Evolutionary conservation across 257 asterid genomes (phyloP).

Genomic region (Lavandula angustifolia): DNA sequence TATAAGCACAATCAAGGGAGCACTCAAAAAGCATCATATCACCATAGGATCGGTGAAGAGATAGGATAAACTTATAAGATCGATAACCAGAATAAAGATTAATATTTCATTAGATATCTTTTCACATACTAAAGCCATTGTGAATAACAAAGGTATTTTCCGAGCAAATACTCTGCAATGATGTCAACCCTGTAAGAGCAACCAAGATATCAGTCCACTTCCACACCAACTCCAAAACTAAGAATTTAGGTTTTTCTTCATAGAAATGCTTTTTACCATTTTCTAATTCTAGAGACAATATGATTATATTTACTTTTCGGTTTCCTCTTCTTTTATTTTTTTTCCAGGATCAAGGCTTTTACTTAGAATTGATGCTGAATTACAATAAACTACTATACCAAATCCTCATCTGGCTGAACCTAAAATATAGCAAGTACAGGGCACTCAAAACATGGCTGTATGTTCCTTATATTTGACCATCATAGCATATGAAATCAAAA

Average conservation of each 20-base stretch:
- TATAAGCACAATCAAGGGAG: neutral
- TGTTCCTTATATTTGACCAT: constrained; percentile 13
- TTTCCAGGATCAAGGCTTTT: neutral
- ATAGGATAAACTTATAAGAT: neutral
- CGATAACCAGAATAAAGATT: neutral
- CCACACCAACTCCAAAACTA: constrained; percentile 10
- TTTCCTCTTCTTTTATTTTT: neutral
- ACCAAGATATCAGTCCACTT: neutral
- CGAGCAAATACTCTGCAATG: neutral
- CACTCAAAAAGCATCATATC: constrained; percentile 10
- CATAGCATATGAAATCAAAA: constrained; percentile 20
- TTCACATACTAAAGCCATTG: neutral
- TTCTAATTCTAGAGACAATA: constrained; percentile 16
- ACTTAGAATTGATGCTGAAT: neutral
- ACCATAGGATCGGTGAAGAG: neutral
- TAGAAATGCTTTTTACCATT: neutral
- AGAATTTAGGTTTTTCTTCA: neutral
- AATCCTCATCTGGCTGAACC: constrained; percentile 25
- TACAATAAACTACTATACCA: constrained; percentile 4
- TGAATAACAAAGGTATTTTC: neutral
- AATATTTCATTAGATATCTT: neutral
- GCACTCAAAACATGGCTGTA: constrained; percentile 22
- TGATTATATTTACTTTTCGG: neutral
- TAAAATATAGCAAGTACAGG: neutral
- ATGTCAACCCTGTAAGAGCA: constrained; percentile 1